A percentile compares a stretch with the other conserved stretches of the same genome.
Conservation (phyloP, 2,329 filamentous ascomycete genomes). For the Alternaria ethzedia region DNA sequence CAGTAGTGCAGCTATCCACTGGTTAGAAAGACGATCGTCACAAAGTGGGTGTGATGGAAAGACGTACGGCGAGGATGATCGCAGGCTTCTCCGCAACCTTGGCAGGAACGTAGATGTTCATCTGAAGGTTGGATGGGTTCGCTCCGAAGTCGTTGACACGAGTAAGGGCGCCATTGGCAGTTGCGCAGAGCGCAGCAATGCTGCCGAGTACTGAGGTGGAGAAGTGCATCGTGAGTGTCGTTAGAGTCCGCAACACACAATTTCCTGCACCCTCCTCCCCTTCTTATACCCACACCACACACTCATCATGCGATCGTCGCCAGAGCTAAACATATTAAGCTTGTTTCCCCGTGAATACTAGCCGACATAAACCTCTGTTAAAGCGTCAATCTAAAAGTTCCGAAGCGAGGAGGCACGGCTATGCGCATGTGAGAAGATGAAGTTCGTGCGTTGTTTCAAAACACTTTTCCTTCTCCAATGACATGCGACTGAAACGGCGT, state of each 20-base stretch:
- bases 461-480: not conserved
- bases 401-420: not conserved
- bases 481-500: not conserved
- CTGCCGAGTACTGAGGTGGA: not conserved
- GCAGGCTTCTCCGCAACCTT: constrained; percentile 55
- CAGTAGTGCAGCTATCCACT: constrained; percentile 33
- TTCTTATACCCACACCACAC: not conserved
- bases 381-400: not conserved
- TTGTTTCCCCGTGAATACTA: not conserved
- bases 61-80: constrained; percentile 62
- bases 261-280: not conserved
- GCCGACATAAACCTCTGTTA: not conserved
- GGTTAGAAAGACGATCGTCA: not conserved
- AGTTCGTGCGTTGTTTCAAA: not conserved
- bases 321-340: not conserved
- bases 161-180: constrained; percentile 24
- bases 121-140: constrained; percentile 55
- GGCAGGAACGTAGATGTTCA: constrained; percentile 59
- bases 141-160: constrained; percentile 52
- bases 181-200: constrained; percentile 9
- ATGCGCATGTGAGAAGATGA: not conserved
- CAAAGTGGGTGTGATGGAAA: constrained; percentile 9
- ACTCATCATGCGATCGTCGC: not conserved
- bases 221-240: constrained; percentile 14
- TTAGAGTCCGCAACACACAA: not conserved